Evolutionary conservation across 2,329 filamentous ascomycete species (phyloP), one percentile per base, ranked within the genome.

Genomic region (Beauveria pseudobassiana): DNA sequence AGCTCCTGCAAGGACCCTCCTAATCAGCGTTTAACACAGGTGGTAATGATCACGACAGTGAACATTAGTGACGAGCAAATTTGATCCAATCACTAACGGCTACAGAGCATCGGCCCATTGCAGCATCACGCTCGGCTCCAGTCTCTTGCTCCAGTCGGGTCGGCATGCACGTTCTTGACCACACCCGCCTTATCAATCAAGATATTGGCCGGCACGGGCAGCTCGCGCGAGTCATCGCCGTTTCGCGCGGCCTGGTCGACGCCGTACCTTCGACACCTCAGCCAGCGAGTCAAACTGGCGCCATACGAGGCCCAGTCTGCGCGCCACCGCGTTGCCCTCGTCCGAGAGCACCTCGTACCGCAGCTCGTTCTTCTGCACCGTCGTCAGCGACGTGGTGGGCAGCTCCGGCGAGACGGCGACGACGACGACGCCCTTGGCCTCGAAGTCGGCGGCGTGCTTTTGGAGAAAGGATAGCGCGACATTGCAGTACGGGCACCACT

Each of bases 401-500:
- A 77, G 70, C 63, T 78, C 74, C 0, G 76, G 76, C 0, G 76
- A 72, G 62, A 79, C 70, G 38, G 76, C 76, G 1, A 78, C 74
- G 0, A 79, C 69, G 2, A 73, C 75, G 26, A 77, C 75, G 14
- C 75, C 74, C 26, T 69, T 71, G 14, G 72, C 69, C 48, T 67
- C 57, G 64, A 78, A 74, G 0, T 74, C 71, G 1, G 66, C 63
- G 12, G 77, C 68, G 62, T 70, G 67, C 48, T 70, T 66, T 62
- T 78, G 76, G 0, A 78, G 66, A 22, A 69, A 68, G 5, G 59
- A 67, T 22, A 78, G 67, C 1, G 71, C 70, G 18, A 78, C 56
- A 67, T 78, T 79, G 71, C 77, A 79, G 70, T 70, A 78, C 1
- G 77, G 77, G 62, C 77, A 80, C 77, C 77, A 79, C 57, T 70